phyloP scores from a whole-genome alignment of 1,284 basidiomycete genomes.

The Ceratobasidium sp. region DNA sequence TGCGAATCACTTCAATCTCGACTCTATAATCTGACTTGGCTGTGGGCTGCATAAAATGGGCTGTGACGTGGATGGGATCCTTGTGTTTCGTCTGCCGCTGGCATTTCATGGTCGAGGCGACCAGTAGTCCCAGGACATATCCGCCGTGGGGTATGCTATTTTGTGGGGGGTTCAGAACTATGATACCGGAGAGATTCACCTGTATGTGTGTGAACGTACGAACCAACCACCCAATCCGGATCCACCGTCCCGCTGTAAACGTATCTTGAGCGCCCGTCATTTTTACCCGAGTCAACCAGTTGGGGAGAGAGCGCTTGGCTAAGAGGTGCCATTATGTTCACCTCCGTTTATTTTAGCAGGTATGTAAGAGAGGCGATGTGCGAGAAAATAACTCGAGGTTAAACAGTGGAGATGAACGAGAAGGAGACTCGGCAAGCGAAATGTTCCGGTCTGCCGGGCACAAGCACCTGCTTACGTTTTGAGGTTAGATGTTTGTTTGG shows the following conservation, averaged over 20 bases:
- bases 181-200: background rate
- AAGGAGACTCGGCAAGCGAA: too few relatives aligned
- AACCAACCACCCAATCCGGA: constrained; percentile 35
- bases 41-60: constrained; percentile 62
- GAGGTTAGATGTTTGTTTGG: too few relatives aligned
- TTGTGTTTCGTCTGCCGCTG: constrained; percentile 58
- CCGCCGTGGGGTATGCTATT: constrained; percentile 51
- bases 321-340: constrained; percentile 34
- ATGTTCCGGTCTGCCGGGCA: too few relatives aligned
- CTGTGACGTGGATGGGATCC: constrained; percentile 66
- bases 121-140: constrained; percentile 61
- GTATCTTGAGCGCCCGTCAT: constrained; percentile 4
- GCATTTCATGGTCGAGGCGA: constrained; percentile 61
- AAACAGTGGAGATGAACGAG: too few relatives aligned
- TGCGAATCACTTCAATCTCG: constrained; percentile 56
- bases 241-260: constrained; percentile 14
- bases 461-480: too few relatives aligned
- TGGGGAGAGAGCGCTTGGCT: constrained; percentile 10
- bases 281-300: constrained; percentile 8
- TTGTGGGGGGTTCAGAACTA: background rate
- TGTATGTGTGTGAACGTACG: background rate
- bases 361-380: too few relatives aligned
- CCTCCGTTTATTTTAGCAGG: too few relatives aligned
- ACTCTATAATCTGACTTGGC: constrained; percentile 55
- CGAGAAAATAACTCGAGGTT: too few relatives aligned